Base-by-base conservation (phyloP, 2,329 filamentous ascomycete genomes). In the Colletotrichum australisinense region DNA sequence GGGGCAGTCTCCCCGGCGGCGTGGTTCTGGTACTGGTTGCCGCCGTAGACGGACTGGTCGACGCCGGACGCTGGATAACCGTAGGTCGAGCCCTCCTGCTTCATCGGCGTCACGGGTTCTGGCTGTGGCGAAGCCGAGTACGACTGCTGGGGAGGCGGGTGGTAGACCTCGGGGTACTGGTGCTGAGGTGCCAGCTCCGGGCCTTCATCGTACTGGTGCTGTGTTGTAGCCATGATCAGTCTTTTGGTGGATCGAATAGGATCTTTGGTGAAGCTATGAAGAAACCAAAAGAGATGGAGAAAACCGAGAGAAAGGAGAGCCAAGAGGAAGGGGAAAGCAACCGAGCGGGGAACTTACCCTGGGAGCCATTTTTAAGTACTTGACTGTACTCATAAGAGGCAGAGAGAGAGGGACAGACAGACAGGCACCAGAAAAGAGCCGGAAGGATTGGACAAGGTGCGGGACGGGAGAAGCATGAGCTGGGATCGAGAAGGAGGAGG, bases 161-260 rank as follows among this genome's bases (percentile, higher is more conserved):
- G 63, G 42, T 74, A 74, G 24, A 74, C 72, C 63, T 74, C 72
- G 28, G 68, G 72, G 24, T 57, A 67, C 16, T 68, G 67, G 12
- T 63, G 63, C 28, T 74, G 57, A 63, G 68, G 72, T 24, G 68
- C 72, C 49, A 74, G 19, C 53, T 74, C 72, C 24, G 72, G 72
- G 68, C 72, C 72, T 72, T 74, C 68, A 30, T 74, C 72, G 35
- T 72, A 72, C 52, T 74, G 49, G 5, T 42, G 38, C 38, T 42
- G 38, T 19, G 38, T 42, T n/a, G 63, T 46, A 62, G 56, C 24
- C 57, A 55, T 67, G 42, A 30, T 63, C 28, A 57, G 65, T 57
- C 62, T 67, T 53, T n/a, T 22, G 46, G 55, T n/a, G 62, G 32
- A 60, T 53, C 38, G n/a, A 19, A 14, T 5, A 35, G 9, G 26